These are phyloP conservation scores for Cenchrus fungigraminus DNA, from an alignment of 176 grass and related monocot genomes.

Conservation along the genomic window DNA sequence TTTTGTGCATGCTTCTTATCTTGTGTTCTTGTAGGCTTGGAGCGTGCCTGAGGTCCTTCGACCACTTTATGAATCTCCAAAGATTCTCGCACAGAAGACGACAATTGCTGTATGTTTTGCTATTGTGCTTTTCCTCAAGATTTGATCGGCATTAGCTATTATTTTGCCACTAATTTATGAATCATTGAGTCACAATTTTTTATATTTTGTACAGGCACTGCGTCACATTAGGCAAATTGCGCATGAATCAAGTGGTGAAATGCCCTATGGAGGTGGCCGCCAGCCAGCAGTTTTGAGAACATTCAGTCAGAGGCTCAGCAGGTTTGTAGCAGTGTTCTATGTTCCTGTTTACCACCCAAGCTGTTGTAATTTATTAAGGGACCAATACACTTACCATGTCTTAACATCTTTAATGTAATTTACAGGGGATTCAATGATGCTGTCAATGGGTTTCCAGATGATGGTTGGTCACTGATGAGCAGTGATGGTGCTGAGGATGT, in stretches of 20 bases:
- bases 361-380: neutral
- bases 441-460: slow-evolving; percentile 89
- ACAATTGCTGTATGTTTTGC: slow-evolving; percentile 75
- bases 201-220: slow-evolving; percentile 60
- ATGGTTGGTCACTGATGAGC: slow-evolving; percentile 86
- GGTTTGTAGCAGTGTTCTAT: slow-evolving; percentile 48
- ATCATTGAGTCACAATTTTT: slow-evolving; percentile 9
- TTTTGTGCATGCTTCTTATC: slow-evolving; percentile 32
- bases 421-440: slow-evolving; percentile 95
- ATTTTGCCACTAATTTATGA: neutral
- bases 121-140: slow-evolving; percentile 1
- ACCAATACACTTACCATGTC: neutral
- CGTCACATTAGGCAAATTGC: slow-evolving; percentile 94
- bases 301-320: slow-evolving; percentile 97
- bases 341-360: neutral
- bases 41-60: slow-evolving; percentile 95
- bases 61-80: slow-evolving; percentile 94
- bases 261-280: slow-evolving; percentile 72
- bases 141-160: neutral
- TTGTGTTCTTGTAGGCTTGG: slow-evolving; percentile 66
- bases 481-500: slow-evolving; percentile 92
- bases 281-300: slow-evolving; percentile 86
- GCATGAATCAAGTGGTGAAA: slow-evolving; percentile 78
- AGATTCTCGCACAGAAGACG: slow-evolving; percentile 95
- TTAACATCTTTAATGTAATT: slow-evolving; percentile 30